These are phyloP conservation scores for Colletotrichum zoysiae DNA, from an alignment of 2,329 filamentous ascomycete species.

Conservation along the genomic window DNA sequence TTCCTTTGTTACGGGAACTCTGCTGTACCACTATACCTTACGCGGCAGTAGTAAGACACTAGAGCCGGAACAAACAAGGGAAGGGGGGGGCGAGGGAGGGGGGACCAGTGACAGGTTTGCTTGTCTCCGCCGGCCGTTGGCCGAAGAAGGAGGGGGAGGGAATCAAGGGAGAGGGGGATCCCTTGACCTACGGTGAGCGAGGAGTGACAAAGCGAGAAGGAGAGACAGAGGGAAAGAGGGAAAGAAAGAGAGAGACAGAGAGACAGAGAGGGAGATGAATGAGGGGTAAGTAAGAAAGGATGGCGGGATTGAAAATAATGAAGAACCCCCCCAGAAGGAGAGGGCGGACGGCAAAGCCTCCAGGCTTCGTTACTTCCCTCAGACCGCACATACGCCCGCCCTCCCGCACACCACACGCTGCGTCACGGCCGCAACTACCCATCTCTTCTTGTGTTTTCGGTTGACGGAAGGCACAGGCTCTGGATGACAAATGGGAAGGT, in stretches of 20 bases:
- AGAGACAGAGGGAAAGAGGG: no score
- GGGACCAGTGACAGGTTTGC: background rate
- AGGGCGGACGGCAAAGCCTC: background rate
- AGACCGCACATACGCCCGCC: background rate
- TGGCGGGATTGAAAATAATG: background rate
- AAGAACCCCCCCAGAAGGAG: background rate
- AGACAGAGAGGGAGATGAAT: background rate
- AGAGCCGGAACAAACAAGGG: background rate
- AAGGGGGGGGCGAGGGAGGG: background rate
- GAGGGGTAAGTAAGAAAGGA: background rate
- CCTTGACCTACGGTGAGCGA: background rate
- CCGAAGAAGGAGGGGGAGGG: background rate
- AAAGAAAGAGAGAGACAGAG: no score
- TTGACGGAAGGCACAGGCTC: background rate
- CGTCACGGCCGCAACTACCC: background rate
- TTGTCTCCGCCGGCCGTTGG: slow-evolving; percentile 18
- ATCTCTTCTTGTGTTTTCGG: background rate
- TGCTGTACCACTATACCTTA: background rate
- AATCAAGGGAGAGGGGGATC: slow-evolving; percentile 7
- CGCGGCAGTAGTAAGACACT: background rate
- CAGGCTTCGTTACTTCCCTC: background rate
- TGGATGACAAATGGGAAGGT: background rate
- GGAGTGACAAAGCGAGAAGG: no score
- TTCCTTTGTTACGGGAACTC: slow-evolving; percentile 4
- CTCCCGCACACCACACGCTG: background rate